These are phyloP conservation scores for Rhododendron vialii DNA, from an alignment of 148 eudicot species.

Conservation along the genomic window DNA sequence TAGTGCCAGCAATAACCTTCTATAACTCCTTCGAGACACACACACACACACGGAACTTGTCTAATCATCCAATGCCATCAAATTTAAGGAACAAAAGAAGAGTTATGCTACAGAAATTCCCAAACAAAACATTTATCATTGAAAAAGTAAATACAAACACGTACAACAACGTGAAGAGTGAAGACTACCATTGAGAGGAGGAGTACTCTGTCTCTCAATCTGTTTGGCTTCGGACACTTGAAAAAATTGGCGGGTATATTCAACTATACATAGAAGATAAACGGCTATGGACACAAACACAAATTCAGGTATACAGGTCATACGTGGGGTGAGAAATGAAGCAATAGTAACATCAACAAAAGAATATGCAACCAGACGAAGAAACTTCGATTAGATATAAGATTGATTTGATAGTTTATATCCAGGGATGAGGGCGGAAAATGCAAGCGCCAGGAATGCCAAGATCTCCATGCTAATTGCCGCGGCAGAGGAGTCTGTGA, in stretches of 20 bases:
- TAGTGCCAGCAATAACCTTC: neutral
- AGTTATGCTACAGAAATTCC: neutral
- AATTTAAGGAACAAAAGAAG: neutral
- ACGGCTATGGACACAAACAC: neutral
- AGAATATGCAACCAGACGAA: neutral
- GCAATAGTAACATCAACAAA: neutral
- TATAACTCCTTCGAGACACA: neutral
- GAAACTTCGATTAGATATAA: constrained; percentile 23
- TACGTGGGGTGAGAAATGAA: neutral
- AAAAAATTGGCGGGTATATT: neutral
- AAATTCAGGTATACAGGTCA: neutral
- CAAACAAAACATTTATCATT: neutral
- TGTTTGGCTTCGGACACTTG: neutral
- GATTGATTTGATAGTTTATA: constrained; percentile 68
- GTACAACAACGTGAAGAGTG: neutral
- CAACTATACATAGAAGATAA: neutral
- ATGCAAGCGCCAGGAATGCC: constrained; percentile 55
- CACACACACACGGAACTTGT: neutral
- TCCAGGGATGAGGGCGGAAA: constrained; percentile 64
- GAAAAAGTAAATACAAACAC: neutral
- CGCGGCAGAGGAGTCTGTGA: constrained; percentile 74
- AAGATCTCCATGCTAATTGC: constrained; percentile 80
- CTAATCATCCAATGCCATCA: neutral
- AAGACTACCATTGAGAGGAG: neutral
- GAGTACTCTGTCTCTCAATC: neutral